Evolutionary conservation across 2,329 filamentous ascomycete species (phyloP).

Genomic region (Talaromyces sp.): DNA sequence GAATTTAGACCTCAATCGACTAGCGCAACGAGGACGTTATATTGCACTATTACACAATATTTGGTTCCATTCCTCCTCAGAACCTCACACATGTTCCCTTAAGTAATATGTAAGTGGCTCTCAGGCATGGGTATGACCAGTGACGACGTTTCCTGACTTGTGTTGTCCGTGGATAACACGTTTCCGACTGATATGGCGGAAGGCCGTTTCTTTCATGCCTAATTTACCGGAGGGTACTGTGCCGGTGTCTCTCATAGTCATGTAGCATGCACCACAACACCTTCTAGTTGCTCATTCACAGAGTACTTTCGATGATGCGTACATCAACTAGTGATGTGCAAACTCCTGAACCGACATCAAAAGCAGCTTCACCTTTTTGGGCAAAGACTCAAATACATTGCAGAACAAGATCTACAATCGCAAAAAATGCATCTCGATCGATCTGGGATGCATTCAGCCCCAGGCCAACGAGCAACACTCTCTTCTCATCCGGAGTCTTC

Average conservation of each 20-base stretch:
- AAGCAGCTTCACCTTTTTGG: background rate
- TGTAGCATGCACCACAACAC: background rate
- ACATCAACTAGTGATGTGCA: background rate
- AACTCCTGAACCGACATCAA: background rate
- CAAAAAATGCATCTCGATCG: constrained; percentile 42
- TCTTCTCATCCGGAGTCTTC: constrained; percentile 61
- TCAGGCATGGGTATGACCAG: background rate
- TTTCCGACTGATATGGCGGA: background rate
- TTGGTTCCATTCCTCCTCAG: background rate
- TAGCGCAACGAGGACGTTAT: no score
- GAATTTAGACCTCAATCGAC: background rate
- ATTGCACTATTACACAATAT: background rate
- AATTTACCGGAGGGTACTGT: background rate
- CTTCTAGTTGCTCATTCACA: background rate
- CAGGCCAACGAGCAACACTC: constrained; percentile 58
- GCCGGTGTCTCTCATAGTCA: background rate
- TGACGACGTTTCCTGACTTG: background rate
- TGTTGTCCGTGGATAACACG: no score
- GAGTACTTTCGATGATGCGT: background rate
- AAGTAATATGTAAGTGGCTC: background rate
- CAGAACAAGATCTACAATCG: constrained; percentile 42
- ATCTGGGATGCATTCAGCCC: constrained; percentile 49
- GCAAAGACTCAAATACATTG: constrained; percentile 36
- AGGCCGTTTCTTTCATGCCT: background rate
- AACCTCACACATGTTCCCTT: background rate